phyloP scores from a whole-genome alignment of 371 early-diverging fungal species.

The Lichtheimia corymbifera region DNA sequence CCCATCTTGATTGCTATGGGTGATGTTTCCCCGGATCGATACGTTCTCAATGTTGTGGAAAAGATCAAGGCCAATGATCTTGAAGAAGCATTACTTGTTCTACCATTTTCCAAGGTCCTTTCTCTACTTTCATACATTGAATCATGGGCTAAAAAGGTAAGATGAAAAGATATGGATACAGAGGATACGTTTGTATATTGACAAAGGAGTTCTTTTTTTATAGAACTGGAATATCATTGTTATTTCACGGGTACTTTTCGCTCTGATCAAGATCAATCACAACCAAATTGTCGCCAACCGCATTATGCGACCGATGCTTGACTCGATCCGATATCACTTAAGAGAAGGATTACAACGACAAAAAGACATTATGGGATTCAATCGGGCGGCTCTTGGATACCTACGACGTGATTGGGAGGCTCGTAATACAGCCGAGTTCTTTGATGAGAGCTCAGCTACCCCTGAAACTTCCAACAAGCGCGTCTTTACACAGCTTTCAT shows the following conservation, averaged over 20 bases:
- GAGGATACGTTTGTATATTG: neutral
- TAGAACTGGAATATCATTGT: conserved; percentile 79
- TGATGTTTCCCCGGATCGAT: conserved; percentile 73
- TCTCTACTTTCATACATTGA: conserved; percentile 76
- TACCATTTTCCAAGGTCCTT: conserved; percentile 80
- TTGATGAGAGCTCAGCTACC: conserved; percentile 56
- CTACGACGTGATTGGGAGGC: conserved; percentile 73
- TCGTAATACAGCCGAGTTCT: conserved; percentile 73
- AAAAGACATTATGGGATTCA: conserved; percentile 79
- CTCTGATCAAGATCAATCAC: conserved; percentile 82
- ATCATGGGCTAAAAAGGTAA: conserved; percentile 77
- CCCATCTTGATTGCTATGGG: conserved; percentile 74
- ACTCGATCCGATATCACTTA: conserved; percentile 68
- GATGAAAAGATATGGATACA: neutral
- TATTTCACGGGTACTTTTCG: conserved; percentile 79
- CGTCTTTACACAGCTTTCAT: conserved; percentile 59
- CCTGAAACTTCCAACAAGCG: conserved; percentile 70
- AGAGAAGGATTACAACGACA: conserved; percentile 65
- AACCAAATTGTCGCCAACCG: conserved; percentile 79
- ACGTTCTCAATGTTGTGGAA: conserved; percentile 77
- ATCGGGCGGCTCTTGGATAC: conserved; percentile 72
- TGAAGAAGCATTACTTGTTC: conserved; percentile 85
- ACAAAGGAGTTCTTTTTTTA: neutral
- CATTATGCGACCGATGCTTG: conserved; percentile 76
- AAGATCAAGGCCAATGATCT: conserved; percentile 81